Evolutionary conservation across 495 filamentous ascomycete species (phyloP).

Genomic region (Tuber calosporum): DNA sequence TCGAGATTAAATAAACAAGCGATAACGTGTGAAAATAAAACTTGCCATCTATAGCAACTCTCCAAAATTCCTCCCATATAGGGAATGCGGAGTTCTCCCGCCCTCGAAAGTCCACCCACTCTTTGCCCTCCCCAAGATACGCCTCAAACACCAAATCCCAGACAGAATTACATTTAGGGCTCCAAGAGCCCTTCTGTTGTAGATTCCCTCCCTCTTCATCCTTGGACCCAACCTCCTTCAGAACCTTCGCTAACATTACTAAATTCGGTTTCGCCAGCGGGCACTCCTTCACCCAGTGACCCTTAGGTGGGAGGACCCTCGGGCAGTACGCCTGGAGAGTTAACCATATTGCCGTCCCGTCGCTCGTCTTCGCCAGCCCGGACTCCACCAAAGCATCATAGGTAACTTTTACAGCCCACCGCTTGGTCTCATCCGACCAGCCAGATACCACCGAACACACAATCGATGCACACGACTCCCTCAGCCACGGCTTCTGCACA

Average conservation of each 20-base stretch:
- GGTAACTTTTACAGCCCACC: conserved; percentile 51
- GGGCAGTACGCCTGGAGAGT: conserved; percentile 58
- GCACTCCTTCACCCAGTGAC: conserved; percentile 66
- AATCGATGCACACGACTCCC: conserved; percentile 76
- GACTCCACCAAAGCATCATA: conserved; percentile 56
- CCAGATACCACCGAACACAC: conserved; percentile 24
- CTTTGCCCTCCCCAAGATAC: conserved; percentile 44
- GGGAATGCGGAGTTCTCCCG: conserved; percentile 42
- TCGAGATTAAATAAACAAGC: not conserved
- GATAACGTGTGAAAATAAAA: conserved; percentile 25
- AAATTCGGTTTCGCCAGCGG: conserved; percentile 62
- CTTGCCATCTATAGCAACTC: conserved; percentile 77
- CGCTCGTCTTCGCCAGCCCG: conserved; percentile 65
- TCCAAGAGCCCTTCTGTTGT: conserved; percentile 60
- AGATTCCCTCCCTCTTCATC: conserved; percentile 48
- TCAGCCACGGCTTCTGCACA: conserved; percentile 73
- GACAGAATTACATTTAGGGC: conserved; percentile 73
- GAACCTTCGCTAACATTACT: conserved; percentile 57
- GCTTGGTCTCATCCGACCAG: conserved; percentile 18
- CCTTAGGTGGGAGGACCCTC: conserved; percentile 54
- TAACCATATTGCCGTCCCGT: conserved; percentile 87
- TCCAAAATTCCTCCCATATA: conserved; percentile 76
- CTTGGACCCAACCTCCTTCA: conserved; percentile 67
- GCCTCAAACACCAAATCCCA: conserved; percentile 68
- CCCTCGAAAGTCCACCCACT: conserved; percentile 42